A percentile compares a stretch with the other conserved stretches of the same genome.
phyloP scores from a whole-genome alignment of 768 basidiomycete species.

The Phallus indusiatus region DNA sequence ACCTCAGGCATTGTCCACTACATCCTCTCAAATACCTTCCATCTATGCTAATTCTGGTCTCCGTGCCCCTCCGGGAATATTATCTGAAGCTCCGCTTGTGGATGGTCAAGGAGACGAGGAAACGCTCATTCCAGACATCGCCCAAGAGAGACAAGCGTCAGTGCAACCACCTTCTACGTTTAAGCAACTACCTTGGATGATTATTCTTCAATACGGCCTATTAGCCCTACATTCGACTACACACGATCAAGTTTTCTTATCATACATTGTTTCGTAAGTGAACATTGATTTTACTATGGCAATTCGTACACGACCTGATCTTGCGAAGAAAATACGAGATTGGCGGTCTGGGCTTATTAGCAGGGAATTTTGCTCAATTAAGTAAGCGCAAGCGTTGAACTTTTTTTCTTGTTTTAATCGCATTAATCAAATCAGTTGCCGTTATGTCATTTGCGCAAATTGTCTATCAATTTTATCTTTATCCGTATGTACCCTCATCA shows the following conservation, averaged over 20 bases:
- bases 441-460: constrained; percentile 94
- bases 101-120: constrained; percentile 30
- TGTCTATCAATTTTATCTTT: constrained; percentile 82
- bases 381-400: constrained; percentile 34
- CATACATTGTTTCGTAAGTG: constrained; percentile 80
- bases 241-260: constrained; percentile 86
- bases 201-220: constrained; percentile 87
- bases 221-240: constrained; percentile 83
- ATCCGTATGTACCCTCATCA: constrained; percentile 52
- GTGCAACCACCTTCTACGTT: constrained; percentile 53
- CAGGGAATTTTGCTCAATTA: constrained; percentile 86
- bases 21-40: constrained; percentile 51
- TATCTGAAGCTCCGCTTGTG: constrained; percentile 50
- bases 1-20: constrained; percentile 1
- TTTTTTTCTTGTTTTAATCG: neutral
- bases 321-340: constrained; percentile 57
- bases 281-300: constrained; percentile 9
- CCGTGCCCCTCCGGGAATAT: constrained; percentile 62
- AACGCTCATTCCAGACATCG: constrained; percentile 22
- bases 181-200: constrained; percentile 67
- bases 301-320: constrained; percentile 1
- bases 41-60: constrained; percentile 85
- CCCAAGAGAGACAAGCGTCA: constrained; percentile 26
- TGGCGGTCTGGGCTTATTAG: constrained; percentile 87
- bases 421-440: constrained; percentile 45